A percentile compares a stretch with the other conserved stretches of the same genome.
phyloP scores from a whole-genome alignment of 139 green algal genomes.

The Zygnema circumcarinatum region DNA sequence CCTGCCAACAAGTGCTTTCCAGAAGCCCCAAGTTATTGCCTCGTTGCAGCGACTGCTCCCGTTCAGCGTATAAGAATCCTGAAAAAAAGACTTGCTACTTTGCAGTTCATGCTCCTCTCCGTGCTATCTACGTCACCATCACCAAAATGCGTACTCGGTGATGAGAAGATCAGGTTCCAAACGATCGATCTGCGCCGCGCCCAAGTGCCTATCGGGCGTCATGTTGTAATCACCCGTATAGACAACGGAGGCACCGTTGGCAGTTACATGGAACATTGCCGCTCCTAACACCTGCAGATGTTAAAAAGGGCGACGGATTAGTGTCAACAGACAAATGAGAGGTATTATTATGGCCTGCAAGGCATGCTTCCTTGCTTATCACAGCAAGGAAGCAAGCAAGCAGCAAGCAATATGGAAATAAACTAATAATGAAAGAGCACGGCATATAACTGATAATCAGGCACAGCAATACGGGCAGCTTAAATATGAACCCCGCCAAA shows the following conservation, averaged over 20 bases:
- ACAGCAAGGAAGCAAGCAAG: background rate
- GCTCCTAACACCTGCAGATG: constrained; percentile 72
- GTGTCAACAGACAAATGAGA: too few species aligned
- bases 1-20: too few species aligned
- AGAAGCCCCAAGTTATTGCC: too few species aligned
- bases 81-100: too few species aligned
- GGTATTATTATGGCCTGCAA: background rate
- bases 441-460: too few species aligned
- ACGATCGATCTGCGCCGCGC: constrained; percentile 60
- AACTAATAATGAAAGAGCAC: constrained; percentile 13
- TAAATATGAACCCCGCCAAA: too few species aligned
- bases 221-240: constrained; percentile 79
- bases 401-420: background rate
- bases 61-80: too few species aligned
- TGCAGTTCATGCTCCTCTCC: too few species aligned
- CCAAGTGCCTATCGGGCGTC: constrained; percentile 73
- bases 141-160: constrained; percentile 66
- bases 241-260: constrained; percentile 50
- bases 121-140: too few species aligned
- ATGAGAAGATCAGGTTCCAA: constrained; percentile 74
- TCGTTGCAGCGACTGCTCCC: too few species aligned
- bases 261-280: constrained; percentile 70
- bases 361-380: background rate
- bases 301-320: background rate
- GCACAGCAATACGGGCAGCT: too few species aligned